Evolutionary conservation across 2,329 filamentous ascomycete genomes (phyloP).

Genomic region (Pestalotiopsis sp.): DNA sequence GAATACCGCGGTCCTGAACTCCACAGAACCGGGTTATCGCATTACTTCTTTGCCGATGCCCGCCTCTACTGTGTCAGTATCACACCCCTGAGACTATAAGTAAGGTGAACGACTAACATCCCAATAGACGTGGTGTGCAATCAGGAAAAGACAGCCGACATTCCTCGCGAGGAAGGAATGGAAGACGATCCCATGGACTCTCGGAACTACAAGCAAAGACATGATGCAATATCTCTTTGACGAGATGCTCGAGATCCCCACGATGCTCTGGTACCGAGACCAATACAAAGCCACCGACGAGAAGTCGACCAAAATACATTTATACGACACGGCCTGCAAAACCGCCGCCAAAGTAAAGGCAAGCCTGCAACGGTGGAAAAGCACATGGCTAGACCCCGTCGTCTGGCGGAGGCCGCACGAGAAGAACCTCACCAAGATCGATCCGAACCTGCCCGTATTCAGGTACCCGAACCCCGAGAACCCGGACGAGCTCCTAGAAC

Average conservation of each 20-base stretch:
- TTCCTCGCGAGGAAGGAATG: background rate
- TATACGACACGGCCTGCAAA: background rate
- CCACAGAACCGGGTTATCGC: background rate
- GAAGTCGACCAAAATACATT: background rate
- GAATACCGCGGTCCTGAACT: background rate
- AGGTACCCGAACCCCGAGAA: background rate
- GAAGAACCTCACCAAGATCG: background rate
- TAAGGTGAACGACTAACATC: background rate
- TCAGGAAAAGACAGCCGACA: background rate
- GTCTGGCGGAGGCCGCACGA: background rate
- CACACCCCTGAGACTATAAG: background rate
- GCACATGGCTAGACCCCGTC: background rate
- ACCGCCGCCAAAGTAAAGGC: background rate
- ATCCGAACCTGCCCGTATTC: background rate
- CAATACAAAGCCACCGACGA: background rate
- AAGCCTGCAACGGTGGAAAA: background rate
- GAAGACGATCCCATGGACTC: background rate
- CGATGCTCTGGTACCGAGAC: background rate
- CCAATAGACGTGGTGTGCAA: background rate
- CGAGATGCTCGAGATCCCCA: background rate
- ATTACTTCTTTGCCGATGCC: background rate
- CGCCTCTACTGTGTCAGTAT: background rate
- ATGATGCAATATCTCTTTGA: background rate
- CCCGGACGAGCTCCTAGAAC: background rate
- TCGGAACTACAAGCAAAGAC: background rate